Evolutionary conservation across 257 asterid genomes (phyloP).

Genomic region (Cinchona pubescens): DNA sequence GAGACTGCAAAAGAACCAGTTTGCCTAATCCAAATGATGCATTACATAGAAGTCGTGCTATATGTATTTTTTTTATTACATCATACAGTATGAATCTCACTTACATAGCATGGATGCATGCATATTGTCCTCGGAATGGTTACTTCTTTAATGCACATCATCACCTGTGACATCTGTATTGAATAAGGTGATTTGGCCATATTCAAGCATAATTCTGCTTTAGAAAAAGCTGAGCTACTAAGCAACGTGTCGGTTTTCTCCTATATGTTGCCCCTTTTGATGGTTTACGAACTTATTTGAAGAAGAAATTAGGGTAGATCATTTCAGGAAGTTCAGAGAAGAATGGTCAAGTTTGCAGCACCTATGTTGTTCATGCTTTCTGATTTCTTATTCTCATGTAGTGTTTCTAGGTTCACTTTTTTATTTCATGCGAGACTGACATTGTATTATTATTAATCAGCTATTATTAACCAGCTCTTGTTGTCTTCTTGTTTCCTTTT

Average conservation of each 20-base stretch:
- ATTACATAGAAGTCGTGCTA: not conserved
- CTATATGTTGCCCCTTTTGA: not conserved
- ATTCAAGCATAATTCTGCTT: not conserved
- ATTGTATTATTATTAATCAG: not conserved
- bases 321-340: not conserved
- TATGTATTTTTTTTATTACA: not conserved
- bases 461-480: constrained; percentile 15
- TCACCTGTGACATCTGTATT: not conserved
- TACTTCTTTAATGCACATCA: not conserved
- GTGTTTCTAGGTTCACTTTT: not conserved
- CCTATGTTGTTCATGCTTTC: not conserved
- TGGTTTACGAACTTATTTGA: not conserved
- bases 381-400: not conserved
- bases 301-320: not conserved
- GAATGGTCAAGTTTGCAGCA: not conserved
- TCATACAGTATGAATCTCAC: not conserved
- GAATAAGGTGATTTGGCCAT: not conserved
- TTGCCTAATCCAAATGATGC: not conserved
- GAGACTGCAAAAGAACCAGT: not conserved
- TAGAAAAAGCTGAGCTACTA: not conserved
- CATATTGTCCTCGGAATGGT: not conserved
- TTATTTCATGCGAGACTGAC: not conserved
- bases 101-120: not conserved
- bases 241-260: too few relatives aligned
- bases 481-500: constrained; percentile 22